Base-by-base conservation (phyloP, 257 asterid genomes). In the Nicotiana knightiana region DNA sequence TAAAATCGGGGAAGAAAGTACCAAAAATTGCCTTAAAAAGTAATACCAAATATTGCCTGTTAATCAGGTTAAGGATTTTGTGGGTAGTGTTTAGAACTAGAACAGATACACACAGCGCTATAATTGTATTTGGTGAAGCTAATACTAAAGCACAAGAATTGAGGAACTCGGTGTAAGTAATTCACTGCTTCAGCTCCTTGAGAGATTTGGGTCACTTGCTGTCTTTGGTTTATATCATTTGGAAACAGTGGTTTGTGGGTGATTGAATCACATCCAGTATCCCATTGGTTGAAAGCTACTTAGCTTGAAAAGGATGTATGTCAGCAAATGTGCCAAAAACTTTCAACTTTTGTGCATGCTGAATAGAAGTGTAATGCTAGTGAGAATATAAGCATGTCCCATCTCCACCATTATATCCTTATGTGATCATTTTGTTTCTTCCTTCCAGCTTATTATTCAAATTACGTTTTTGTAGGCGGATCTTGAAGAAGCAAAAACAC, bases 401-500 rank as follows among this genome's bases (percentile, higher is more conserved):
- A 28, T 28, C 80, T 51, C 64, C 51, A 16, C 28, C 53, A 33
- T 51, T 51, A 71, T 75, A 48, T 51, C 80, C 46, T 51, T 26
- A 4, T 3, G 3, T 26, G 46, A 51, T 75, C 80, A 51, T 75
- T 51, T 51, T 26, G 37, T 75, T 51, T 71, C 48, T 79, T 67
- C 87, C 79, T 77, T 33, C 35, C 51, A 67, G 79, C 5, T 33
- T 16, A 21, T 46, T 10, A 39, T 79, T 24, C 71, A 66, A 78
- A 21, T 71, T 76, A 18, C 80, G 5, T 85, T 59, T 76, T 75
- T 82, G 66, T 86, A 96, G 99, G 89, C 93, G 79, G 98, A 96
- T 86, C 70, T 94, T 66, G 99, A 96, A 88, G 99, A 92, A 87
- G 92, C 98, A 79, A 96, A 96, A 91, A 88, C 93, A 59, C 98